These are phyloP conservation scores for Sungouiozyma ichnusensis DNA, from an alignment of 805 yeast species.

Conservation along the genomic window DNA sequence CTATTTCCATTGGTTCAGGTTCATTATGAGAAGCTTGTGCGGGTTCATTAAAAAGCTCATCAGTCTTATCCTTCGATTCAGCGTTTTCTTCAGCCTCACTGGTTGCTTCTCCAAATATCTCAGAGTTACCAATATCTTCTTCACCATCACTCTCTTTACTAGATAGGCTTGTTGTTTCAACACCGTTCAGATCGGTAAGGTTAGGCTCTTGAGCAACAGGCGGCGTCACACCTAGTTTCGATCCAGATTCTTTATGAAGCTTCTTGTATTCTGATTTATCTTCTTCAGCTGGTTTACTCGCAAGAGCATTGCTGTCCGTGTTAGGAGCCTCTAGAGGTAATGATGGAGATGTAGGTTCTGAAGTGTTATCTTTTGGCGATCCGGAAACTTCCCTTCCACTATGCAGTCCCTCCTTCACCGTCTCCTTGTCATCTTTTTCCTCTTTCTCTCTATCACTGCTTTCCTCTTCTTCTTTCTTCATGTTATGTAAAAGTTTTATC, in stretches of 20 bases:
- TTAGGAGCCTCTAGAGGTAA: not conserved
- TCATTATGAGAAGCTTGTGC: too few species aligned
- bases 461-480: conserved; percentile 4
- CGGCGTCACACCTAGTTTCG: too few species aligned
- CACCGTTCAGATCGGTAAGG: not conserved
- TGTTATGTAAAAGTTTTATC: not conserved
- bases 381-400: conserved; percentile 2
- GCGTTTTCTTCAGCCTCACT: not conserved
- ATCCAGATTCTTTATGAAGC: not conserved
- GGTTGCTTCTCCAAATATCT: not conserved
- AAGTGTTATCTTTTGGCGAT: too few species aligned
- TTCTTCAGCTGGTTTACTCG: not conserved
- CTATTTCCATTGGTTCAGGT: not conserved
- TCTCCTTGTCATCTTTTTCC: conserved; percentile 4
- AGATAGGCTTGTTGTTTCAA: not conserved
- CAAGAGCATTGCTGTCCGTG: not conserved
- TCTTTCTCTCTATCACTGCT: conserved; percentile 4
- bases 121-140: not conserved
- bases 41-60: not conserved
- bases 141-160: too few species aligned
- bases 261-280: not conserved
- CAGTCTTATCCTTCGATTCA: not conserved
- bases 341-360: not conserved
- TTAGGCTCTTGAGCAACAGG: not conserved
- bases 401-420: conserved; percentile 2